Percentiles rank a stretch among this genome's conserved stretches.
These are phyloP conservation scores for Kodamaea arcana DNA, from an alignment of 1,139 yeast genomes.

Conservation along the genomic window DNA sequence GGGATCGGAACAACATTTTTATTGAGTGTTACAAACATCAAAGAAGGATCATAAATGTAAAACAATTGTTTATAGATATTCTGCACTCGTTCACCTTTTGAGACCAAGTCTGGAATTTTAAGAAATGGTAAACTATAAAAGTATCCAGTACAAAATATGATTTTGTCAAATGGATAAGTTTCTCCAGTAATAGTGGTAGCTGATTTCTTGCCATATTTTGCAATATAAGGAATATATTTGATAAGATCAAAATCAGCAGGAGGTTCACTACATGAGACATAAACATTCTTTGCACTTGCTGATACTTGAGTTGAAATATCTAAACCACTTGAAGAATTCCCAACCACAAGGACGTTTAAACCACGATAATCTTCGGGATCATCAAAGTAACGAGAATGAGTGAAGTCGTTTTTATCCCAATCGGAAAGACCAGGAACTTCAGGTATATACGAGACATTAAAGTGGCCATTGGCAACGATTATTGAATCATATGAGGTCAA, in stretches of 20 bases:
- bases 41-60: conserved; percentile 41
- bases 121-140: conserved; percentile 42
- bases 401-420: conserved; percentile 37
- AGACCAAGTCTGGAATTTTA: conserved; percentile 20
- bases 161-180: conserved; percentile 29
- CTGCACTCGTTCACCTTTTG: conserved; percentile 30
- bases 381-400: conserved; percentile 44
- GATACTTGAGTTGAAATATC: conserved; percentile 45
- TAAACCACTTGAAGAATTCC: conserved; percentile 45
- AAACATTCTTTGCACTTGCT: conserved; percentile 35
- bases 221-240: conserved; percentile 25
- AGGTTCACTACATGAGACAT: conserved; percentile 26
- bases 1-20: conserved; percentile 47
- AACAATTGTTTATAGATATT: conserved; percentile 42
- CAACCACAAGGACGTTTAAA: conserved; percentile 44
- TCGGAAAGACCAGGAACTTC: conserved; percentile 35
- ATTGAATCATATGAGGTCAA: conserved; percentile 35
- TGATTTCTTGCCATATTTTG: conserved; percentile 22
- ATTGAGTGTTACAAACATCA: conserved; percentile 35
- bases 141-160: conserved; percentile 50
- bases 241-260: conserved; percentile 9
- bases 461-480: conserved; percentile 48
- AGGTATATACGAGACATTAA: conserved; percentile 43
- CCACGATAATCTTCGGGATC: conserved; percentile 27
- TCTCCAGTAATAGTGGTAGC: conserved; percentile 25